These are phyloP conservation scores for Diaporthe vaccinii DNA, from an alignment of 2,329 filamentous ascomycete genomes.

Conservation along the genomic window DNA sequence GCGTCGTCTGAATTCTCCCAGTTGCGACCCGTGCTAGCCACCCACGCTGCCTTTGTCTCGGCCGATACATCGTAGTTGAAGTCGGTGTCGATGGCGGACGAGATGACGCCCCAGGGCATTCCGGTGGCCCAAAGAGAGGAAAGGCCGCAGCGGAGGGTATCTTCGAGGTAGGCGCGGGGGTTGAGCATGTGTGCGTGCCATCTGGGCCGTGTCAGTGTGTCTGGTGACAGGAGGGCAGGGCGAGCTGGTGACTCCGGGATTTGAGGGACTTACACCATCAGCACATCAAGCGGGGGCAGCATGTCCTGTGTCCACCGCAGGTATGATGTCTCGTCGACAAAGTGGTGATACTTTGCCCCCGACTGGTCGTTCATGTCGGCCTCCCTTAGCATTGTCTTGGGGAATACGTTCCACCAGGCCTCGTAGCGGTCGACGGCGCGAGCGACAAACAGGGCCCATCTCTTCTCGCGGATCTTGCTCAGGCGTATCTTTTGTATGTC, in stretches of 20 bases:
- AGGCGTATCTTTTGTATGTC: slow-evolving; percentile 58
- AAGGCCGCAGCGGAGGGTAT: slow-evolving; percentile 72
- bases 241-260: background rate
- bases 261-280: slow-evolving; percentile 54
- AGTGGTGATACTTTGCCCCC: slow-evolving; percentile 49
- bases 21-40: slow-evolving; percentile 57
- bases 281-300: slow-evolving; percentile 67
- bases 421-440: slow-evolving; percentile 78
- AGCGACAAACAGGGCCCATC: slow-evolving; percentile 79
- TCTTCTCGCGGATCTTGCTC: slow-evolving; percentile 75
- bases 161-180: slow-evolving; percentile 80
- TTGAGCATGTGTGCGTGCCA: slow-evolving; percentile 83
- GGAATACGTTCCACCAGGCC: slow-evolving; percentile 70
- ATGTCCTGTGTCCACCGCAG: slow-evolving; percentile 55
- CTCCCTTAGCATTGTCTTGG: slow-evolving; percentile 50
- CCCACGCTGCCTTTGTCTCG: slow-evolving; percentile 62
- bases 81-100: slow-evolving; percentile 68
- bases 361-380: slow-evolving; percentile 50
- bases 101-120: slow-evolving; percentile 75
- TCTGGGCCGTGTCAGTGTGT: slow-evolving; percentile 12
- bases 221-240: background rate
- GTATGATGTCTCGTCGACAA: slow-evolving; percentile 48
- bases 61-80: slow-evolving; percentile 69
- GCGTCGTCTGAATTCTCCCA: slow-evolving; percentile 74
- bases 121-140: slow-evolving; percentile 71